Base-by-base conservation (phyloP, 495 filamentous ascomycete genomes). In the Penicillium waksmanii region DNA sequence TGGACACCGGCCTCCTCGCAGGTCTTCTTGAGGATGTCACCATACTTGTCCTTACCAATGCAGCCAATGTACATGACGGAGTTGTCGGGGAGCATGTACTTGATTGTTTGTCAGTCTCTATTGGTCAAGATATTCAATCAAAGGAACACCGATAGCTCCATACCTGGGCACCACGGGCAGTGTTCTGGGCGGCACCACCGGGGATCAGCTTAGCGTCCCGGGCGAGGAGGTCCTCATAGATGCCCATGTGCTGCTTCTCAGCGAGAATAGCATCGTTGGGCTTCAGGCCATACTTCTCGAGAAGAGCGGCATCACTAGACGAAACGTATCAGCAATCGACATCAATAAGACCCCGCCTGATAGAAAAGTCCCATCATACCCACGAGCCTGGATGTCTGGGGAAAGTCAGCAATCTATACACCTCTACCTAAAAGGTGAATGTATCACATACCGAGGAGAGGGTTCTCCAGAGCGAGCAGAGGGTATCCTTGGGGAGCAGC, bases 111-210 rank as follows among this genome's bases (percentile, higher is more conserved):
- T 15, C 42, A 21, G 35, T 8, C 4, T 55, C 34, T 44, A 5
- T 17, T 19, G 12, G 5, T 5, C 8, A 21, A 10, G 25, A 15
- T n/a, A 3, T 27, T 18, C 9, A 25, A 55, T 46, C 21, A 31
- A n/a, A 18, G 17, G 19, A 33, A 13, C 33, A 25, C 5, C 7
- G 1, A 23, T 42, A 38, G 12, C 18, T n/a, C 18, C 51, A 35
- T 80, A 88, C 86, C 79, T 88, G 91, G 56, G 93, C 96, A 68
- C 95, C 95, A 67, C 95, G 89, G 66, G 96, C 95, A 56, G 94
- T 94, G 85, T 99, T 99, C 77, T 99, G 95, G 25, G 96, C 95
- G 58, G 96, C 96, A 71, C 95, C 95, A 68, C 95, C 95, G 55
- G 95, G 92, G 74, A 99, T 92, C 71, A 97, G 82, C 80, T 96